Conservation (phyloP, 441 rosid species). For the Hura crepitans region DNA sequence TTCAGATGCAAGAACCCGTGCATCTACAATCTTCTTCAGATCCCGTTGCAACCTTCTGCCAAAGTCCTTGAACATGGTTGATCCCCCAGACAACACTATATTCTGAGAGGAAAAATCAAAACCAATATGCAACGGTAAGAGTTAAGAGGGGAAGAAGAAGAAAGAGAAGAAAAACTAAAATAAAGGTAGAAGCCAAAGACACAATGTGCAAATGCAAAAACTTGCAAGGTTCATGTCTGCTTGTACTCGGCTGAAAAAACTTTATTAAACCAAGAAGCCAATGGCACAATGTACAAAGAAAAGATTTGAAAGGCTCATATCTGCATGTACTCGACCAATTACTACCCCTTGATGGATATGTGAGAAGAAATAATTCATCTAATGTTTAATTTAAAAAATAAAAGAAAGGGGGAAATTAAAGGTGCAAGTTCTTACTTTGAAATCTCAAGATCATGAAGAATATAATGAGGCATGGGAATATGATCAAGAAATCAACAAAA, state of each 20-base stretch:
- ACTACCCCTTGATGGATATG: neutral
- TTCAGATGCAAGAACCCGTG: constrained; percentile 80
- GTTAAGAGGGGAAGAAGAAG: neutral
- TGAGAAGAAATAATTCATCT: neutral
- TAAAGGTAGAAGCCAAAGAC: constrained; percentile 5
- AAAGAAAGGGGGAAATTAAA: neutral
- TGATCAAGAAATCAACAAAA: neutral
- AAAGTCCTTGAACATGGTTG: constrained; percentile 99
- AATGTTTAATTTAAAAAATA: neutral
- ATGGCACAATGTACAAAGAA: neutral
- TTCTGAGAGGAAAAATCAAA: constrained; percentile 47
- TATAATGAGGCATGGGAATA: neutral
- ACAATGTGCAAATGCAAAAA: too few relatives aligned
- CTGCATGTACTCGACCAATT: neutral
- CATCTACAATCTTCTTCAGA: constrained; percentile 94
- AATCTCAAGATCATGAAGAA: neutral
- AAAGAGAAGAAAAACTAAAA: neutral
- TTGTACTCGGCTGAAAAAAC: neutral
- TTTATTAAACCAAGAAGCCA: too few relatives aligned
- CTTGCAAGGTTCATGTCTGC: neutral
- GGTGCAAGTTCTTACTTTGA: neutral
- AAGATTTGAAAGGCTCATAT: neutral
- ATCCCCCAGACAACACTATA: constrained; percentile 96
- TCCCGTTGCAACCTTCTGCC: constrained; percentile 98
- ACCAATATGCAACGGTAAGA: constrained; percentile 7